phyloP scores from a whole-genome alignment of 331 rosid species.

The Pyrus hybrid region DNA sequence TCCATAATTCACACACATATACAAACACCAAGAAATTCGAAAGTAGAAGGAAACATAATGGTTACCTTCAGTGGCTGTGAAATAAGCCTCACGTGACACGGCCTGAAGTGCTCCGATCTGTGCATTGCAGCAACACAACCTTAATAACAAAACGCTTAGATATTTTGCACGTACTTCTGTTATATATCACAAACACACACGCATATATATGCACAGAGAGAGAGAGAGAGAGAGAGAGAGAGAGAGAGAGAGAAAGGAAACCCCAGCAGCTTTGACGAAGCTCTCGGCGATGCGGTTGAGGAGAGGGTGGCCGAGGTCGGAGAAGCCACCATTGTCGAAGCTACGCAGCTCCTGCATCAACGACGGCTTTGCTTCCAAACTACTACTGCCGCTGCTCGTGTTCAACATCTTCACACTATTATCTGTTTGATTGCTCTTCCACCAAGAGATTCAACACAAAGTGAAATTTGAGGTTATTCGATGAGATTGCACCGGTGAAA shows the following conservation, averaged over 20 bases:
- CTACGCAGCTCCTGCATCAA: conserved; percentile 29
- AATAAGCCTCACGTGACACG: conserved; percentile 71
- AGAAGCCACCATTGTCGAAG: conserved; percentile 25
- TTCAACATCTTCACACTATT: neutral
- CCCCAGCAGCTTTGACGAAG: conserved; percentile 81
- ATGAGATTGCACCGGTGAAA: neutral
- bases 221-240: too few relatives aligned
- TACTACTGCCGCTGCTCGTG: neutral
- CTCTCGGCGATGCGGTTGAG: conserved; percentile 62
- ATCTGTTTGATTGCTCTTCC: neutral
- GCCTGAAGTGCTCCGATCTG: conserved; percentile 91
- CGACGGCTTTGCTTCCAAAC: conserved; percentile 19
- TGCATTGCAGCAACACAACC: neutral
- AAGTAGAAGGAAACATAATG: neutral
- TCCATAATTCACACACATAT: neutral
- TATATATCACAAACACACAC: neutral
- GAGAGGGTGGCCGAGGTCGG: conserved; percentile 46
- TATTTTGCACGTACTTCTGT: neutral
- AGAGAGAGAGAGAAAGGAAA: too few relatives aligned
- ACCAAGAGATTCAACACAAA: neutral
- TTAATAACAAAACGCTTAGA: neutral
- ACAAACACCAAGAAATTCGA: neutral
- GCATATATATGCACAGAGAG: neutral
- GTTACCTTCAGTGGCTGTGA: conserved; percentile 57
- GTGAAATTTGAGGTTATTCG: neutral